These are phyloP conservation scores for Spencermartinsiella europaea DNA, from an alignment of 805 yeast genomes.

Conservation along the genomic window DNA sequence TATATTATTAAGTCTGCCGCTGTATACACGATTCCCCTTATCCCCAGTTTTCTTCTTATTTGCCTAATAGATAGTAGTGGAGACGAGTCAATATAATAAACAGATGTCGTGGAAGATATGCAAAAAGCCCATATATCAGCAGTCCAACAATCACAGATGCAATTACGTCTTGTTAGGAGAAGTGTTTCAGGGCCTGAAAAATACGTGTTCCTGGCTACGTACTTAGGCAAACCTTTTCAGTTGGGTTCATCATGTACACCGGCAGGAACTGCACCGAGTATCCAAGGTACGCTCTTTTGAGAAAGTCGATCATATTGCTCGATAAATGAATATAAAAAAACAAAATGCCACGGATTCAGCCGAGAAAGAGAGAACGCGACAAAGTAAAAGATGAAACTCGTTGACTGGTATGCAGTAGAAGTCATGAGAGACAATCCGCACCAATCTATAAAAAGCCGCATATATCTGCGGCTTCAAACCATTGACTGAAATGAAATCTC, in stretches of 20 bases:
- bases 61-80: slow-evolving; percentile 1
- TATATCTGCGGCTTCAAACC: too few relatives aligned
- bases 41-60: too few relatives aligned
- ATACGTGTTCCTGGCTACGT: slow-evolving; percentile 4
- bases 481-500: too few relatives aligned
- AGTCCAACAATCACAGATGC: slow-evolving; percentile 6
- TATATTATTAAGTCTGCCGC: too few relatives aligned
- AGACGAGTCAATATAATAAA: background rate
- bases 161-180: slow-evolving; percentile 9
- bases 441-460: too few relatives aligned
- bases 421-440: too few relatives aligned
- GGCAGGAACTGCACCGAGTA: slow-evolving; percentile 16
- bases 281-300: slow-evolving; percentile 3
- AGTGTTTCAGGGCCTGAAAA: background rate
- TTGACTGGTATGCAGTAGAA: too few relatives aligned
- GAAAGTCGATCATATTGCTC: background rate
- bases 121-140: slow-evolving; percentile 7
- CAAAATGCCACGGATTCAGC: too few relatives aligned
- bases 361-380: too few relatives aligned
- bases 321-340: too few relatives aligned
- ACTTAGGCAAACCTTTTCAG: slow-evolving; percentile 13
- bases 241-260: slow-evolving; percentile 15
- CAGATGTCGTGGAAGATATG: slow-evolving; percentile 10
- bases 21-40: too few relatives aligned
- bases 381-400: too few relatives aligned